Conservation (phyloP, 163 green algal species). For the Volvox carteri region DNA sequence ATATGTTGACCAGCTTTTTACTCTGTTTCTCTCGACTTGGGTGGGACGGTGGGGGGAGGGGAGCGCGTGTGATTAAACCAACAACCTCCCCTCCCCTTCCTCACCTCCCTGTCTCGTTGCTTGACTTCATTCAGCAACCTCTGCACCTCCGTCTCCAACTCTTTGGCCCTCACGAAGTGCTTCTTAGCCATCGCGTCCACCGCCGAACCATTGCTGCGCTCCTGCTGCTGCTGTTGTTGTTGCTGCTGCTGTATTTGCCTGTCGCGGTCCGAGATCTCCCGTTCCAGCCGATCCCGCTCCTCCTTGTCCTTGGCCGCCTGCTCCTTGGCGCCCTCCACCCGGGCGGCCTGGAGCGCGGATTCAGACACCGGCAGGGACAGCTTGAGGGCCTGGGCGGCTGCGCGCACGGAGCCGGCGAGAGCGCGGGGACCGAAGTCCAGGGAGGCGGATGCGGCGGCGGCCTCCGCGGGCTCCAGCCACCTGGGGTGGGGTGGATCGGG, state of each 20-base stretch:
- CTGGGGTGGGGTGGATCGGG: not conserved
- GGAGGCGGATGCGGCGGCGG: not conserved
- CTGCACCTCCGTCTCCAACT: conserved; percentile 57
- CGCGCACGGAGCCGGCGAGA: conserved; percentile 7
- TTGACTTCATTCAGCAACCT: conserved; percentile 47
- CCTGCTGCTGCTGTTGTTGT: not conserved
- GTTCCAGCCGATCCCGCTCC: not conserved
- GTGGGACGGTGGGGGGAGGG: no score
- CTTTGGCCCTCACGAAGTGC: conserved; percentile 45
- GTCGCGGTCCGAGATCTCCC: not conserved
- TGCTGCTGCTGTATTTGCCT: not conserved
- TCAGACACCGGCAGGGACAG: not conserved
- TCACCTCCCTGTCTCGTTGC: conserved; percentile 38
- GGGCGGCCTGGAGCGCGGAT: not conserved
- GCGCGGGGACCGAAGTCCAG: conserved; percentile 49
- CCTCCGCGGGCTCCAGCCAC: conserved; percentile 41
- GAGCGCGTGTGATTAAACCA: not conserved
- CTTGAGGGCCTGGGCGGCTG: conserved; percentile 11
- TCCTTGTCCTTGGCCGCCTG: not conserved
- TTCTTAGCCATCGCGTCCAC: conserved; percentile 9
- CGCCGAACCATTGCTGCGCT: not conserved
- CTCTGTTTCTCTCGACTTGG: no score
- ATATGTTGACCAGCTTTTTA: no score
- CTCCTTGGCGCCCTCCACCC: not conserved
- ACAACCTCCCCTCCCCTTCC: not conserved